Evolutionary conservation across 495 filamentous ascomycete genomes (phyloP).

Genomic region (Thozetella sp.): DNA sequence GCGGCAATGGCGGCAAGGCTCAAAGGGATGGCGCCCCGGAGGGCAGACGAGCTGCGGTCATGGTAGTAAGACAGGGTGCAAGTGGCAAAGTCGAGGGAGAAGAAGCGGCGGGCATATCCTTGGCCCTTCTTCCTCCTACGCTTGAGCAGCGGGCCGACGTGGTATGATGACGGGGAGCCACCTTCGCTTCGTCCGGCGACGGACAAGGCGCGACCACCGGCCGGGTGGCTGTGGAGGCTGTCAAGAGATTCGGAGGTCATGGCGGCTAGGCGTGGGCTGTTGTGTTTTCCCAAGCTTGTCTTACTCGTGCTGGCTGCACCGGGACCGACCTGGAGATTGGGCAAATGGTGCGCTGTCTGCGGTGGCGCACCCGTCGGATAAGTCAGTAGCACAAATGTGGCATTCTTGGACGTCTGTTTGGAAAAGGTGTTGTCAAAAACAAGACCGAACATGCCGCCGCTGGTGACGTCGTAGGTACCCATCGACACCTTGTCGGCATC

Average conservation of each 20-base stretch:
- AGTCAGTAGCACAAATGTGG: conserved; percentile 90
- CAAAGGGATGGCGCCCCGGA: conserved; percentile 90
- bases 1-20: conserved; percentile 88
- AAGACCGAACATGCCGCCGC: conserved; percentile 92
- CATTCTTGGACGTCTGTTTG: conserved; percentile 91
- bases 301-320: conserved; percentile 45
- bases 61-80: conserved; percentile 95
- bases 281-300: conserved; percentile 45
- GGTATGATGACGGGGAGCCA: conserved; percentile 45
- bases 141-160: conserved; percentile 85
- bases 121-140: conserved; percentile 90
- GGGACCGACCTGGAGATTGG: conserved; percentile 49
- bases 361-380: conserved; percentile 86
- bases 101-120: conserved; percentile 89
- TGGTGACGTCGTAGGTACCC: conserved; percentile 82
- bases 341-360: conserved; percentile 72
- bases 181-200: conserved; percentile 30
- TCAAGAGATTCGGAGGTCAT: conserved; percentile 52
- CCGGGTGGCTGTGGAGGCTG: conserved; percentile 52
- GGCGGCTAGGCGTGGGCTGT: conserved; percentile 36
- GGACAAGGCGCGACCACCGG: conserved; percentile 25
- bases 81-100: conserved; percentile 89
- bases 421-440: conserved; percentile 99
- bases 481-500: conserved; percentile 95
- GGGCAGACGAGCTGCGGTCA: conserved; percentile 83